Conservation (phyloP, 1,284 basidiomycete species). For the Fomitopsis palustris region DNA sequence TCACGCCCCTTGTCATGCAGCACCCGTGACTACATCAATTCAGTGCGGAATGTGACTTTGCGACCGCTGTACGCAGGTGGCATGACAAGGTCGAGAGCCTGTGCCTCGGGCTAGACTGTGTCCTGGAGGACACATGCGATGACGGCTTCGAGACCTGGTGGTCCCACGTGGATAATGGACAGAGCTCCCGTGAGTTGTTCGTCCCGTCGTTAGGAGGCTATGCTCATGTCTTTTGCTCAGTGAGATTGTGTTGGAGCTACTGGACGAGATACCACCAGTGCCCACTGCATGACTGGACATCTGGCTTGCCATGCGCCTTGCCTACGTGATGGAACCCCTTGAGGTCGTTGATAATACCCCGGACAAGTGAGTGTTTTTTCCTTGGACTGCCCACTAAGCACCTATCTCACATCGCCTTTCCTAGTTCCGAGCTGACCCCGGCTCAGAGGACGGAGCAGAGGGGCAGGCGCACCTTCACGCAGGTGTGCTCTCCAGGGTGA, state of each 20-base stretch:
- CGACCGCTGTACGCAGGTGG: constrained; percentile 73
- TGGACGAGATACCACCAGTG: constrained; percentile 76
- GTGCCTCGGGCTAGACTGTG: constrained; percentile 69
- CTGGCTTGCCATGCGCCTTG: constrained; percentile 89
- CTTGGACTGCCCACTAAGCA: not conserved
- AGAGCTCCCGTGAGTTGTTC: constrained; percentile 70
- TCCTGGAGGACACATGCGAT: constrained; percentile 57
- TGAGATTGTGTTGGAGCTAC: constrained; percentile 59
- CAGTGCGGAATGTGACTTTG: constrained; percentile 74
- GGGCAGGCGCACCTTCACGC: constrained; percentile 33
- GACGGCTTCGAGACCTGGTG: constrained; percentile 78
- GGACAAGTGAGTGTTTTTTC: constrained; percentile 50
- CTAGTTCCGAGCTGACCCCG: constrained; percentile 57
- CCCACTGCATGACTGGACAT: constrained; percentile 73
- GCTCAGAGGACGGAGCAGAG: constrained; percentile 22
- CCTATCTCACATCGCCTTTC: not conserved
- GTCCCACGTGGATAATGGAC: constrained; percentile 76
- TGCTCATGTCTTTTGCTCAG: constrained; percentile 46
- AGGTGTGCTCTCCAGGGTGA: constrained; percentile 53
- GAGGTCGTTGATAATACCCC: constrained; percentile 57
- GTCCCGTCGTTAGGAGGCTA: not conserved
- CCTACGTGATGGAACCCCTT: constrained; percentile 76
- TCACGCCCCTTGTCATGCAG: constrained; percentile 63
- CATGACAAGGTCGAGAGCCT: constrained; percentile 69
- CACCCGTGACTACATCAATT: constrained; percentile 77